Conservation (phyloP, 805 yeast species). For the Saccharomycopsis fermentans region DNA sequence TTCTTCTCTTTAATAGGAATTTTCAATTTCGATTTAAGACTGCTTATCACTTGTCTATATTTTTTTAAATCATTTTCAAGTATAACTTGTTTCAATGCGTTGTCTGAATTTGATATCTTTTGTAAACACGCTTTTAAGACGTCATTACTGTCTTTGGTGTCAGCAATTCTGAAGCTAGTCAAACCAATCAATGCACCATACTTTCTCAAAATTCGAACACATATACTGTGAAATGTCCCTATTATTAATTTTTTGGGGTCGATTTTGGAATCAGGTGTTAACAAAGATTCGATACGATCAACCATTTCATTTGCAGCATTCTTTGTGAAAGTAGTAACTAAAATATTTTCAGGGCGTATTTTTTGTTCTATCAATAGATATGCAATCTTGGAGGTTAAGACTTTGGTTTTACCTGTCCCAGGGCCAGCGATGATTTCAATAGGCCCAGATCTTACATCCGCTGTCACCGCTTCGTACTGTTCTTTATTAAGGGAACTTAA, state of each 20-base stretch:
- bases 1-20: neutral
- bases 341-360: constrained; percentile 49
- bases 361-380: constrained; percentile 43
- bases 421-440: constrained; percentile 56
- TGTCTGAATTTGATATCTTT: neutral
- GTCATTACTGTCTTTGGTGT: constrained; percentile 48
- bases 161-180: constrained; percentile 44
- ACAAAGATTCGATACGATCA: constrained; percentile 39
- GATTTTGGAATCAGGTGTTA: constrained; percentile 28
- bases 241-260: constrained; percentile 42
- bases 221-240: constrained; percentile 88
- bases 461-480: constrained; percentile 37
- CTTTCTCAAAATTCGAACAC: constrained; percentile 46
- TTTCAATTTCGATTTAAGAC: constrained; percentile 17
- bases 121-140: constrained; percentile 29
- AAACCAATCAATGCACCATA: constrained; percentile 42
- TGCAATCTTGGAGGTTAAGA: constrained; percentile 71
- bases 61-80: neutral
- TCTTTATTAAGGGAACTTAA: constrained; percentile 27
- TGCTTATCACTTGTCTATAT: neutral
- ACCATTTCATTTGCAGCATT: constrained; percentile 85
- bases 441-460: constrained; percentile 28
- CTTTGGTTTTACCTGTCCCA: constrained; percentile 75
- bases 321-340: constrained; percentile 88
- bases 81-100: neutral